Conservation (phyloP, 805 yeast species). For the Sugiyamaella mastotermitis region DNA sequence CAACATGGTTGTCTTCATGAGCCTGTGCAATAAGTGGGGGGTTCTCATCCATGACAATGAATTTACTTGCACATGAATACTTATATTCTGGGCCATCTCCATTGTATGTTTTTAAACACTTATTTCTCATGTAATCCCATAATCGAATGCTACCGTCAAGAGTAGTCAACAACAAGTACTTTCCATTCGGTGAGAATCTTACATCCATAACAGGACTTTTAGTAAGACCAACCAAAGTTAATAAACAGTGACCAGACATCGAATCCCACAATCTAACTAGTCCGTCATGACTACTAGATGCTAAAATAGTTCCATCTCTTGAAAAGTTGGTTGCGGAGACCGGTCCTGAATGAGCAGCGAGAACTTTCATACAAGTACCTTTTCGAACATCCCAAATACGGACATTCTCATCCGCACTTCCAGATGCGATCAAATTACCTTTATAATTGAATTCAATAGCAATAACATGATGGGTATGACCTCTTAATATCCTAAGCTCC, state of each 20-base stretch:
- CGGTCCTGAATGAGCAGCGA: conserved; percentile 92
- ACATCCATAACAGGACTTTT: conserved; percentile 73
- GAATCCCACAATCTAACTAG: conserved; percentile 82
- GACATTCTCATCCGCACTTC: conserved; percentile 86
- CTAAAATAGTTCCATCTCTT: conserved; percentile 74
- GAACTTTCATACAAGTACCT: conserved; percentile 66
- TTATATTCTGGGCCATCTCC: conserved; percentile 34
- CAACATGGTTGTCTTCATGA: conserved; percentile 46
- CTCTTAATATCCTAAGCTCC: conserved; percentile 41
- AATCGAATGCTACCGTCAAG: conserved; percentile 71
- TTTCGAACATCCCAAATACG: conserved; percentile 79
- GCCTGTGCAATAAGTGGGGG: conserved; percentile 43
- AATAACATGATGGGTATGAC: conserved; percentile 83
- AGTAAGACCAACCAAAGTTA: conserved; percentile 78
- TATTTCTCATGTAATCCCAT: conserved; percentile 83
- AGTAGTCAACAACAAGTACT: conserved; percentile 68
- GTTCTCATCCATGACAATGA: conserved; percentile 35
- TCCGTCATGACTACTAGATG: conserved; percentile 88
- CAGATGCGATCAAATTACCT: conserved; percentile 75
- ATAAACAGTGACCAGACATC: conserved; percentile 83
- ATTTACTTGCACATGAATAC: conserved; percentile 47
- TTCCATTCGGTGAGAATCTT: conserved; percentile 72
- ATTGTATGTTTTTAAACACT: conserved; percentile 66
- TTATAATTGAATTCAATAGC: conserved; percentile 61
- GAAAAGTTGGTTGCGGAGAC: conserved; percentile 70